Conservation (phyloP, 2,329 filamentous ascomycete genomes). For the Raffaelea arxii region DNA sequence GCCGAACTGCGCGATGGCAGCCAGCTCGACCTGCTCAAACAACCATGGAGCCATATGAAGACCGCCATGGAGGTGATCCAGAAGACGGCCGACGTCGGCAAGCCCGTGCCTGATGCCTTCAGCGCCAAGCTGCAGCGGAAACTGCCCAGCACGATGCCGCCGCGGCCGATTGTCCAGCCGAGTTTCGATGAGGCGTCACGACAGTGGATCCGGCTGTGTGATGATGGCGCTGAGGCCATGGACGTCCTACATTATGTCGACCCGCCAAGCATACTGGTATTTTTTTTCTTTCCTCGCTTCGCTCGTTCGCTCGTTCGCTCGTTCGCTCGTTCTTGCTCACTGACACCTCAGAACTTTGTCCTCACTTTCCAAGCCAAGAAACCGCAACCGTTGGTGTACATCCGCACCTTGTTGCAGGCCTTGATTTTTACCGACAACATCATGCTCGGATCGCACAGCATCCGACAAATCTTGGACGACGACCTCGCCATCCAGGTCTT, state of each 20-base stretch:
- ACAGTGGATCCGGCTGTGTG: conserved; percentile 60
- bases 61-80: conserved; percentile 45
- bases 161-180: conserved; percentile 75
- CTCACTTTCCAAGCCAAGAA: conserved; percentile 66
- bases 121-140: conserved; percentile 86
- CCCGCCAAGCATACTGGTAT: conserved; percentile 59
- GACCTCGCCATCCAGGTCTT: conserved; percentile 73
- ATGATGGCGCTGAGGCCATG: conserved; percentile 60
- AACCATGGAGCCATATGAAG: conserved; percentile 42
- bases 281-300: conserved; percentile 13
- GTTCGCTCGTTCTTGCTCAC: neutral
- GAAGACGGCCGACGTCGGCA: conserved; percentile 51
- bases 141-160: conserved; percentile 86
- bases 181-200: conserved; percentile 61
- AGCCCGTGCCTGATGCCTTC: conserved; percentile 66
- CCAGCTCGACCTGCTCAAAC: conserved; percentile 35
- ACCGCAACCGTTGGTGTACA: conserved; percentile 74
- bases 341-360: conserved; percentile 54
- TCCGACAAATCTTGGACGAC: conserved; percentile 68
- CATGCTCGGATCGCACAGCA: conserved; percentile 56
- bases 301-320: neutral
- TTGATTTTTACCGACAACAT: conserved; percentile 65
- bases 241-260: conserved; percentile 59
- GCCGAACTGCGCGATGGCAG: conserved; percentile 34
- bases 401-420: conserved; percentile 68